phyloP scores from a whole-genome alignment of 495 filamentous ascomycete species.

The Lasiosphaeriaceae sp. region DNA sequence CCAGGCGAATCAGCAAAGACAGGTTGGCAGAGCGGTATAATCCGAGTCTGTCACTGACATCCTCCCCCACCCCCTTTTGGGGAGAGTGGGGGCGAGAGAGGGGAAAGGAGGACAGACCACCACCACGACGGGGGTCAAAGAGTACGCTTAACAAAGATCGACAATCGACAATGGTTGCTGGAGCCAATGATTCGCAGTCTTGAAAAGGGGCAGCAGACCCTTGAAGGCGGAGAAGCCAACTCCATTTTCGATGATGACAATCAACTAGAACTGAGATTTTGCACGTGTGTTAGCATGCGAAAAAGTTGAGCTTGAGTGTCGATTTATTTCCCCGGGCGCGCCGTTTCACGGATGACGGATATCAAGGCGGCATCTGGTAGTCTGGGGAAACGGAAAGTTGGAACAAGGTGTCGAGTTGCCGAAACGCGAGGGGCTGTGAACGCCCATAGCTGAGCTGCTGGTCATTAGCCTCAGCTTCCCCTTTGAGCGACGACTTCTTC shows the following conservation, averaged over 20 bases:
- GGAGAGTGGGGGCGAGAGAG: no score
- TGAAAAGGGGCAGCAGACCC: neutral
- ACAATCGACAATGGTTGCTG: neutral
- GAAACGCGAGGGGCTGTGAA: neutral
- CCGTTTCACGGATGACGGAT: neutral
- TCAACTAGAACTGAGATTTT: neutral
- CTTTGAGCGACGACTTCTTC: neutral
- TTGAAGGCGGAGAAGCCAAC: neutral
- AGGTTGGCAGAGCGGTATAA: no score
- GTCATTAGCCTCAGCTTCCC: neutral
- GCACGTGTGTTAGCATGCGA: neutral
- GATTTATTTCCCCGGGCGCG: neutral
- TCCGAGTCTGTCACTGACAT: no score
- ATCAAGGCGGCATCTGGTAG: neutral
- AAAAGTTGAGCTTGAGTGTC: neutral
- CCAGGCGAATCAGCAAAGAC: no score
- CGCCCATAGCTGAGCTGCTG: neutral
- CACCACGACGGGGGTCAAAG: no score
- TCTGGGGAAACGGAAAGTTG: neutral
- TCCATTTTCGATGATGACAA: neutral
- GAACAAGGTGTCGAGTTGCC: neutral
- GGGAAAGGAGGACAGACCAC: no score
- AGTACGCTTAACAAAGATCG: neutral
- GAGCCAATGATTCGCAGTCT: neutral
- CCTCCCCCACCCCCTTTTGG: no score